Evolutionary conservation across 116 monocot species (phyloP).

Genomic region (Cymodocea nodosa): DNA sequence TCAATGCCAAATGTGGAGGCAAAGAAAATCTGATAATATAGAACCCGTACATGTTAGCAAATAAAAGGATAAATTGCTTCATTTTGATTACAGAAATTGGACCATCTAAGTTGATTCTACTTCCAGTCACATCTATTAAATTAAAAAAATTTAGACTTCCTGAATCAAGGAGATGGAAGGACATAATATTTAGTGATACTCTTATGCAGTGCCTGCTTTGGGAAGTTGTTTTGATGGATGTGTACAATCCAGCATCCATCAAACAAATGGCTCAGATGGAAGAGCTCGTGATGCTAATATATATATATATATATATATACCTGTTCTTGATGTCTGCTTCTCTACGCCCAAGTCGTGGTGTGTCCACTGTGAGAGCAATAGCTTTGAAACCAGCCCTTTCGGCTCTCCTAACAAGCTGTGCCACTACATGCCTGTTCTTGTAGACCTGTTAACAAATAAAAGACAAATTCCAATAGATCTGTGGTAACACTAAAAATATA

Average conservation of each 20-base stretch:
- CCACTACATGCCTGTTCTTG: constrained; percentile 89
- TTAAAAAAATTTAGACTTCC: no score
- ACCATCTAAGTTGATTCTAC: no score
- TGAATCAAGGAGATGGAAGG: no score
- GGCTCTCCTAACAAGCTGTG: constrained; percentile 84
- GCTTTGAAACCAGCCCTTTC: constrained; percentile 96
- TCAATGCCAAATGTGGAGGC: constrained; percentile 66
- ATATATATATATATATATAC: constrained; percentile 20
- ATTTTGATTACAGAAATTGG: no score
- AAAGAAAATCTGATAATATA: constrained; percentile 49
- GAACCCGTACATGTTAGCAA: background rate
- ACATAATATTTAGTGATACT: no score
- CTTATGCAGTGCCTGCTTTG: no score
- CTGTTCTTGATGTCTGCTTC: constrained; percentile 96
- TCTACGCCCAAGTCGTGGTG: constrained; percentile 80
- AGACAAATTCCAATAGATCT: background rate
- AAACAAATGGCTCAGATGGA: background rate
- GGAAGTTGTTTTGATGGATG: no score
- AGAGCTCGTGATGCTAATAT: background rate
- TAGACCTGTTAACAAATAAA: constrained; percentile 41
- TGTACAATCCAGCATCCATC: no score
- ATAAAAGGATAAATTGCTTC: no score
- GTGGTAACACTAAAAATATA: background rate
- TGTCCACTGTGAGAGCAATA: constrained; percentile 85
- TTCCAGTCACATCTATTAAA: no score